Conservation (phyloP, 345 rosid genomes). For the Psidium friedrichsthalianum region DNA sequence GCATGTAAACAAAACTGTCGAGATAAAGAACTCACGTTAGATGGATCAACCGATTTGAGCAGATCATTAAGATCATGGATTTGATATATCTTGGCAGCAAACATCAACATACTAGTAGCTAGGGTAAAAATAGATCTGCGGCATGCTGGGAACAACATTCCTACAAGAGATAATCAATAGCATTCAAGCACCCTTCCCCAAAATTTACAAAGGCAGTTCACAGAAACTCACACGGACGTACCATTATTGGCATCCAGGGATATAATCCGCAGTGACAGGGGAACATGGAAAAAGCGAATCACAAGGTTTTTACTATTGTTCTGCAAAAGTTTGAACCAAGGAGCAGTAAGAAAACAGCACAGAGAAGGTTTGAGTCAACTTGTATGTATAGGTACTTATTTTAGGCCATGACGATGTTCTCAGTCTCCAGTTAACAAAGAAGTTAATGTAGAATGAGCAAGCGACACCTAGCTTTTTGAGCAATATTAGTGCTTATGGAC, state of each 20-base stretch:
- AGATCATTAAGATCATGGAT: slow-evolving; percentile 42
- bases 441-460: background rate
- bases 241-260: slow-evolving; percentile 51
- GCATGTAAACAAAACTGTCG: background rate
- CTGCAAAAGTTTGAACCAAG: slow-evolving; percentile 29
- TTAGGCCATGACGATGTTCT: background rate
- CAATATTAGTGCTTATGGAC: background rate
- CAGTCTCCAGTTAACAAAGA: background rate
- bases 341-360: background rate
- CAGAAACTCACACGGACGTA: slow-evolving; percentile 15
- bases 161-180: slow-evolving; percentile 16
- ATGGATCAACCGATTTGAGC: slow-evolving; percentile 38
- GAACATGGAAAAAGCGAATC: slow-evolving; percentile 72
- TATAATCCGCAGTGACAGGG: slow-evolving; percentile 51
- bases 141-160: slow-evolving; percentile 42
- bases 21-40: slow-evolving; percentile 43
- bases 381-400: background rate
- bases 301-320: slow-evolving; percentile 47
- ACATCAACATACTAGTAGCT: slow-evolving; percentile 69
- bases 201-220: background rate
- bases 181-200: background rate
- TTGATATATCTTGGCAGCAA: slow-evolving; percentile 62
- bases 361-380: background rate
- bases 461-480: background rate
- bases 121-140: slow-evolving; percentile 51